phyloP scores from a whole-genome alignment of 495 filamentous ascomycete species.

The Xylaria scruposa region DNA sequence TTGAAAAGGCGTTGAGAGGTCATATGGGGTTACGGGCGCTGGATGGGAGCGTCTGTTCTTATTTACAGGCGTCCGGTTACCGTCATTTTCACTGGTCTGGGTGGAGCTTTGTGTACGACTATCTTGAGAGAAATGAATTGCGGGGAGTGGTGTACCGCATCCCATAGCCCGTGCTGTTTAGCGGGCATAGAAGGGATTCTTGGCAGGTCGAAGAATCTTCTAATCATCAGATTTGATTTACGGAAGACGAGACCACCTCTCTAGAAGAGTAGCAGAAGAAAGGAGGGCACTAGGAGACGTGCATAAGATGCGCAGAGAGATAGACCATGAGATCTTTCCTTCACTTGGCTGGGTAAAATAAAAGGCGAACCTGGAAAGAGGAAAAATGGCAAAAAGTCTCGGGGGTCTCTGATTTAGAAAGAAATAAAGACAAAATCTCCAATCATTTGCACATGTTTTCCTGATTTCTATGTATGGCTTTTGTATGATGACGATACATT shows the following conservation, averaged over 20 bases:
- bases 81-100: slow-evolving; percentile 9
- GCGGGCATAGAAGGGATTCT: slow-evolving; percentile 12
- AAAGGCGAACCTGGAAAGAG: slow-evolving; percentile 27
- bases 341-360: slow-evolving; percentile 9
- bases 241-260: slow-evolving; percentile 14
- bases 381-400: slow-evolving; percentile 23
- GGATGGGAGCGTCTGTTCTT: slow-evolving; percentile 32
- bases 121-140: slow-evolving; percentile 14
- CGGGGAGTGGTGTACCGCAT: slow-evolving; percentile 8
- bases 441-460: slow-evolving; percentile 21
- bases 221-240: not conserved
- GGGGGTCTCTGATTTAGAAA: slow-evolving; percentile 29
- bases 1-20: slow-evolving; percentile 22
- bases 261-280: not conserved
- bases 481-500: not conserved
- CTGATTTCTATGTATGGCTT: not conserved
- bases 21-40: slow-evolving; percentile 25
- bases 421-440: slow-evolving; percentile 39
- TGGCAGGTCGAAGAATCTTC: not conserved
- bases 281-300: slow-evolving; percentile 11
- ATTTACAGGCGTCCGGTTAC: not conserved
- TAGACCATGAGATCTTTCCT: slow-evolving; percentile 23
- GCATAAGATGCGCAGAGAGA: slow-evolving; percentile 9
- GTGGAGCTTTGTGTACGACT: slow-evolving; percentile 22
- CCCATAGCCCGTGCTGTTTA: not conserved